Conservation (phyloP, 768 basidiomycete species). For the Panaeolus cyanescens region DNA sequence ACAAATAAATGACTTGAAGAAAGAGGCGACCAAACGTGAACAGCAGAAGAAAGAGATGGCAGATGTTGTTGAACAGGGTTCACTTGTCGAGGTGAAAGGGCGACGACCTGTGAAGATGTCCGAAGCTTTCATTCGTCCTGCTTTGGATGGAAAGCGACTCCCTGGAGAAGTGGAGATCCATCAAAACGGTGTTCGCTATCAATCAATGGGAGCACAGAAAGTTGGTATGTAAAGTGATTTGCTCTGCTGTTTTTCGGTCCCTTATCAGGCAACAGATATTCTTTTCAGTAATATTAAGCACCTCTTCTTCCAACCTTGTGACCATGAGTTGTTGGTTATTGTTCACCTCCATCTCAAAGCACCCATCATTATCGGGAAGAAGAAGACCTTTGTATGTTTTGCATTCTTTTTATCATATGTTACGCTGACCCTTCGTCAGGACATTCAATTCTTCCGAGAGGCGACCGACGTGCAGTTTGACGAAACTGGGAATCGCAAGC, state of each 20-base stretch:
- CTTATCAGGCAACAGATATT: constrained; percentile 57
- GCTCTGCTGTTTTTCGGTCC: background rate
- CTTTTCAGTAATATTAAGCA: constrained; percentile 98
- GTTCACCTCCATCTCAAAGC: constrained; percentile 92
- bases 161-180: constrained; percentile 99
- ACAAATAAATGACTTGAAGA: constrained; percentile 94
- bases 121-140: constrained; percentile 92
- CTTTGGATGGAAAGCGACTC: constrained; percentile 90
- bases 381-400: constrained; percentile 84
- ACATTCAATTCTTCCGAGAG: constrained; percentile 98
- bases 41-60: constrained; percentile 98
- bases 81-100: constrained; percentile 85
- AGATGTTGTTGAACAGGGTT: constrained; percentile 95
- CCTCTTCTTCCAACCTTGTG: constrained; percentile 98
- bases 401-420: constrained; percentile 3
- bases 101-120: constrained; percentile 83
- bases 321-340: constrained; percentile 92
- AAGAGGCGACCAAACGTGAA: constrained; percentile 95
- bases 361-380: constrained; percentile 99
- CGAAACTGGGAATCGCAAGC: constrained; percentile 98
- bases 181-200: constrained; percentile 93
- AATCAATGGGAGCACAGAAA: constrained; percentile 85
- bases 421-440: constrained; percentile 44
- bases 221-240: constrained; percentile 61
- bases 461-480: constrained; percentile 98